Evolutionary conservation across 139 green algal species (phyloP).

Genomic region (Chlorella sp.): DNA sequence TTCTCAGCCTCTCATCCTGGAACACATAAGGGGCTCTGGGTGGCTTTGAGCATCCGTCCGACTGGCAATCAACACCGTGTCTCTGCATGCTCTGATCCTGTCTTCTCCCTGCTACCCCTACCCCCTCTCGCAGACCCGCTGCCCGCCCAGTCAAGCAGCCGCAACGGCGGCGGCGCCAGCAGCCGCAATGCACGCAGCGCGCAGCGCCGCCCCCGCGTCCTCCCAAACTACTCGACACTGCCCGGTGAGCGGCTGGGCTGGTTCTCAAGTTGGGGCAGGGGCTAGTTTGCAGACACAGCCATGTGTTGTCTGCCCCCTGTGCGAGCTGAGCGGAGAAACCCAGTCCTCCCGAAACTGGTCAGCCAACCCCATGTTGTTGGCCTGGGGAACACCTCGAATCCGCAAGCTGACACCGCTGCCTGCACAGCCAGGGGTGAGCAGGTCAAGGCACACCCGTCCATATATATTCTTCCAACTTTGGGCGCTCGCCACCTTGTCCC

Average conservation of each 20-base stretch:
- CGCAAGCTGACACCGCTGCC: too few species aligned
- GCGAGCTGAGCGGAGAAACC: too few species aligned
- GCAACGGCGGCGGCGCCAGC: not conserved
- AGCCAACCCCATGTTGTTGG: too few species aligned
- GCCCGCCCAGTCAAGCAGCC: not conserved
- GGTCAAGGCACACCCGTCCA: too few species aligned
- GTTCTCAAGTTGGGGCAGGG: not conserved
- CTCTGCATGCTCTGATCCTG: not conserved
- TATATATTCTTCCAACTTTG: too few species aligned
- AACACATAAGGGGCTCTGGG: too few species aligned
- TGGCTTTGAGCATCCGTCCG: not conserved
- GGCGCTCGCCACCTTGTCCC: too few species aligned
- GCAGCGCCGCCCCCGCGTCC: conserved; percentile 22
- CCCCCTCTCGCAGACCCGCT: not conserved
- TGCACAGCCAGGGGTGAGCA: too few species aligned
- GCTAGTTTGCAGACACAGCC: not conserved
- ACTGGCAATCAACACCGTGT: not conserved
- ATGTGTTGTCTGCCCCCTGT: not conserved
- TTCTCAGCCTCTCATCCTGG: too few species aligned
- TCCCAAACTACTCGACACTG: conserved; percentile 1
- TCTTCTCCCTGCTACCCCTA: not conserved
- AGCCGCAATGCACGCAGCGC: not conserved
- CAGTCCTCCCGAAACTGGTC: too few species aligned
- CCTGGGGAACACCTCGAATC: too few species aligned
- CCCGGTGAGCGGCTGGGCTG: not conserved